A percentile compares a stretch with the other conserved stretches of the same genome.
phyloP scores from a whole-genome alignment of 352 stramenopile genomes.

The Pythium aristosporum region DNA sequence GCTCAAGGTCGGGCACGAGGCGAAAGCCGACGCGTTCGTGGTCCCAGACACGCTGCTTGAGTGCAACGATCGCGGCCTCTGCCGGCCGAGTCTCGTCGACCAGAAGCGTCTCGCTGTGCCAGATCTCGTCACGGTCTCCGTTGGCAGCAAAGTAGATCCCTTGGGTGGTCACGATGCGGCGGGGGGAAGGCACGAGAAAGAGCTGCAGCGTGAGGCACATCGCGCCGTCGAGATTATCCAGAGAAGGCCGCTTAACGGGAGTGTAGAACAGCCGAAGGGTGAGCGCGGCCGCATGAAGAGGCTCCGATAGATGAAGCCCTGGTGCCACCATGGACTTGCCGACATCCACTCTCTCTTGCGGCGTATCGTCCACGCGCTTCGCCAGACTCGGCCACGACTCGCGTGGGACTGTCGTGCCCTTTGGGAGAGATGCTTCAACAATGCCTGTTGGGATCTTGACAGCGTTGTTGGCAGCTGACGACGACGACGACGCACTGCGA shows the following conservation, averaged over 20 bases:
- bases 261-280: slow-evolving; percentile 12
- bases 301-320: neutral
- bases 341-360: neutral
- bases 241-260: neutral
- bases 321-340: too few relatives aligned
- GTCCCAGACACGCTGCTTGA: neutral
- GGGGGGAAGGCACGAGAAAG: neutral
- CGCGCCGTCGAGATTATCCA: slow-evolving; percentile 10
- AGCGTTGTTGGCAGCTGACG: neutral
- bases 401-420: neutral
- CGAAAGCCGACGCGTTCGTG: slow-evolving; percentile 10
- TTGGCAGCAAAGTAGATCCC: slow-evolving; percentile 17
- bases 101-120: neutral
- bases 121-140: slow-evolving; percentile 22
- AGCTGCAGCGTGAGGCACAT: slow-evolving; percentile 12
- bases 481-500: slow-evolving; percentile 14
- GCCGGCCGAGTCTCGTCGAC: slow-evolving; percentile 5
- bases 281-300: neutral
- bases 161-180: neutral
- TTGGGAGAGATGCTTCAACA: neutral
- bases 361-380: neutral
- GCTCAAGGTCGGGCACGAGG: slow-evolving; percentile 10
- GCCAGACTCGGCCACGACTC: neutral
- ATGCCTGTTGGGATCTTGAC: neutral
- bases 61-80: slow-evolving; percentile 1